These are phyloP conservation scores for Auricularia heimuer DNA, from an alignment of 768 basidiomycete genomes.

Conservation along the genomic window DNA sequence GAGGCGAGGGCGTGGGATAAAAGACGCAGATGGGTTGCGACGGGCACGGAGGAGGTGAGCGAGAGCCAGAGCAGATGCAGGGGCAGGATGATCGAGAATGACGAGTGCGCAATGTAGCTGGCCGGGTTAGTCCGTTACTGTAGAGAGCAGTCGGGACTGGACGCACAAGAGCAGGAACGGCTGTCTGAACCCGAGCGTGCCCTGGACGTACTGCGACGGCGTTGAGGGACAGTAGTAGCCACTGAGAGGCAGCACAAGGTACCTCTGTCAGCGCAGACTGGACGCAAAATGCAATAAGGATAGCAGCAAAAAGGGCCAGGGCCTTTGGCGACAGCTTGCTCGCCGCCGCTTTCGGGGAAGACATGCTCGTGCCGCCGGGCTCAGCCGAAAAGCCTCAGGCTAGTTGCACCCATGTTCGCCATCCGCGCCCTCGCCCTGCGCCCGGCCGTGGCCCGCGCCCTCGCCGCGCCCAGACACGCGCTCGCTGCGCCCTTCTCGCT, in stretches of 20 bases:
- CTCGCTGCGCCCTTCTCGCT: not conserved
- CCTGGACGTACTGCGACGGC: constrained; percentile 63
- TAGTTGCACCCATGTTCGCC: not conserved
- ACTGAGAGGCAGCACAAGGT: not conserved
- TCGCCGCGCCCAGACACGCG: not conserved
- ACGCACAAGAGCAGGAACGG: constrained; percentile 84
- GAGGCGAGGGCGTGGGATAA: constrained; percentile 34
- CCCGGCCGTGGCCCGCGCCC: not conserved
- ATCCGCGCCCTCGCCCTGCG: not conserved
- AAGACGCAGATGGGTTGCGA: constrained; percentile 39
- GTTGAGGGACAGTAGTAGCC: not conserved
- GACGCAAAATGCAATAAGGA: constrained; percentile 60
- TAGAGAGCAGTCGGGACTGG: not conserved
- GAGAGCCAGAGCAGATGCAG: constrained; percentile 64
- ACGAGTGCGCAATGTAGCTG: constrained; percentile 83
- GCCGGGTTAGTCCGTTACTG: not conserved
- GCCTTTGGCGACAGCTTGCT: constrained; percentile 17
- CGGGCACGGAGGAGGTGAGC: constrained; percentile 37
- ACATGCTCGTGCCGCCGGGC: not conserved
- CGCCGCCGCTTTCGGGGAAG: not conserved
- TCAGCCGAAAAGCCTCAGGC: not conserved
- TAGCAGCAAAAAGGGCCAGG: constrained; percentile 44
- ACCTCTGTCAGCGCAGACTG: constrained; percentile 77
- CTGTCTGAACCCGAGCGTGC: constrained; percentile 64
- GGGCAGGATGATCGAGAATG: constrained; percentile 70